phyloP scores from a whole-genome alignment of 805 yeast species.

The Lipomyces spencermartinsiae region DNA sequence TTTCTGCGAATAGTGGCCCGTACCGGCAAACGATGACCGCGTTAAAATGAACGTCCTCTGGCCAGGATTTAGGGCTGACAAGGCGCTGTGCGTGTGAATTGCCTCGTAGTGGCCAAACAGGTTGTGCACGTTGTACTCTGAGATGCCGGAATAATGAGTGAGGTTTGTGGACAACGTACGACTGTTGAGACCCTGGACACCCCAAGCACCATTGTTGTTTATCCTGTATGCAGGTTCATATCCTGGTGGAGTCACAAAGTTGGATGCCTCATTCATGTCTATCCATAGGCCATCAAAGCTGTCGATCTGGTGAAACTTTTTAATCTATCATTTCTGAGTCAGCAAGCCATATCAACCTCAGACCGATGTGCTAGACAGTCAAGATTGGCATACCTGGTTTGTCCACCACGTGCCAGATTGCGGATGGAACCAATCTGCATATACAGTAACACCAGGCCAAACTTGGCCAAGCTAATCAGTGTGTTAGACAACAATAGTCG shows the following conservation, averaged over 20 bases:
- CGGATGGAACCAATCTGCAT: constrained; percentile 45
- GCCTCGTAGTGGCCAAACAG: constrained; percentile 41
- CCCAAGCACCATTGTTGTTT: constrained; percentile 9
- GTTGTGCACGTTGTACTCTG: constrained; percentile 45
- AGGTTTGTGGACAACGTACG: constrained; percentile 2
- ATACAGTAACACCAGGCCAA: constrained; percentile 47
- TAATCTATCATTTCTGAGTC: constrained; percentile 35
- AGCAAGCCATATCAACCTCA: background rate
- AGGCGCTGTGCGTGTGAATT: constrained; percentile 9
- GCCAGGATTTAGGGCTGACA: constrained; percentile 5
- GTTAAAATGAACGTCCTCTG: constrained; percentile 70
- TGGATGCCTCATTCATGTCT: constrained; percentile 67
- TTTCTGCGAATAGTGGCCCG: constrained; percentile 79
- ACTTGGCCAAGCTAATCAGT: constrained; percentile 44
- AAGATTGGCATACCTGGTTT: constrained; percentile 26
- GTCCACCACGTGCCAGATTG: constrained; percentile 40
- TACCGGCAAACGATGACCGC: constrained; percentile 75
- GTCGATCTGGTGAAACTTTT: constrained; percentile 15
- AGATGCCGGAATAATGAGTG: constrained; percentile 11
- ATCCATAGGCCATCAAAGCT: constrained; percentile 59
- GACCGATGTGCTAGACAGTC: background rate
- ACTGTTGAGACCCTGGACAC: background rate
- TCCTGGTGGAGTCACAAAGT: constrained; percentile 6
- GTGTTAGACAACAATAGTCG: background rate
- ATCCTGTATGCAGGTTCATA: background rate